Conservation (phyloP, 805 yeast genomes). For the Brettanomyces anomalus region DNA sequence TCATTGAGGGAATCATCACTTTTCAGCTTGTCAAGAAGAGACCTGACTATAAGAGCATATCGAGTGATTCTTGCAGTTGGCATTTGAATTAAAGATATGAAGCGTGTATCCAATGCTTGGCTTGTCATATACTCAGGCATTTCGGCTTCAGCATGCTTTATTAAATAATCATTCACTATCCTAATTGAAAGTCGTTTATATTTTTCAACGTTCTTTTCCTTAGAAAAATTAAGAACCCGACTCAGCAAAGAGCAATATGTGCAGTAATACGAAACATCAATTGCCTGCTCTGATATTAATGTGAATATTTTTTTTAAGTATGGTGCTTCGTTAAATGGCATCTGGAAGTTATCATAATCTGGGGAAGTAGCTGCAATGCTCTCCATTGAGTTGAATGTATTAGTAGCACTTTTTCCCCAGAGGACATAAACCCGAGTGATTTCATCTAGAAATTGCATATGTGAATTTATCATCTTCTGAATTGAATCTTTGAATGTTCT, state of each 20-base stretch:
- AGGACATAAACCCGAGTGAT: slow-evolving; percentile 17
- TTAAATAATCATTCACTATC: slow-evolving; percentile 20
- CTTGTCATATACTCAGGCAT: slow-evolving; percentile 24
- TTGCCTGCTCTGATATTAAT: slow-evolving; percentile 11
- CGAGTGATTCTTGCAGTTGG: slow-evolving; percentile 44
- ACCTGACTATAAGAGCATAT: slow-evolving; percentile 42
- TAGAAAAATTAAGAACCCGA: slow-evolving; percentile 15
- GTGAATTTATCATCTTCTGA: slow-evolving; percentile 24
- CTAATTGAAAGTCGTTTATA: slow-evolving; percentile 15
- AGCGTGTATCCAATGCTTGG: slow-evolving; percentile 40
- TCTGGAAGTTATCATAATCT: slow-evolving; percentile 14
- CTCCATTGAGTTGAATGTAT: slow-evolving; percentile 5
- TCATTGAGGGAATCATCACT: slow-evolving; percentile 12
- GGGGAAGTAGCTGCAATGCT: slow-evolving; percentile 15
- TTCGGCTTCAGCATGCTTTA: slow-evolving; percentile 10
- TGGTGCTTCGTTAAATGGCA: slow-evolving; percentile 13
- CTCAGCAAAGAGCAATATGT: slow-evolving; percentile 19
- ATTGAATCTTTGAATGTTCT: slow-evolving; percentile 21
- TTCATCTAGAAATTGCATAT: slow-evolving; percentile 21
- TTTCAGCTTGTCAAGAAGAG: slow-evolving; percentile 23
- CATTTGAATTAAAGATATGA: slow-evolving; percentile 42
- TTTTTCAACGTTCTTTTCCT: slow-evolving; percentile 16
- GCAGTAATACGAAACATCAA: slow-evolving; percentile 18
- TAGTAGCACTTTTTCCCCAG: slow-evolving; percentile 10
- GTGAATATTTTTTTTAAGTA: slow-evolving; percentile 13